A percentile compares a stretch with the other conserved stretches of the same genome.
Evolutionary conservation across 352 stramenopile genomes (phyloP).

Genomic region (Globisporangium canariense): DNA sequence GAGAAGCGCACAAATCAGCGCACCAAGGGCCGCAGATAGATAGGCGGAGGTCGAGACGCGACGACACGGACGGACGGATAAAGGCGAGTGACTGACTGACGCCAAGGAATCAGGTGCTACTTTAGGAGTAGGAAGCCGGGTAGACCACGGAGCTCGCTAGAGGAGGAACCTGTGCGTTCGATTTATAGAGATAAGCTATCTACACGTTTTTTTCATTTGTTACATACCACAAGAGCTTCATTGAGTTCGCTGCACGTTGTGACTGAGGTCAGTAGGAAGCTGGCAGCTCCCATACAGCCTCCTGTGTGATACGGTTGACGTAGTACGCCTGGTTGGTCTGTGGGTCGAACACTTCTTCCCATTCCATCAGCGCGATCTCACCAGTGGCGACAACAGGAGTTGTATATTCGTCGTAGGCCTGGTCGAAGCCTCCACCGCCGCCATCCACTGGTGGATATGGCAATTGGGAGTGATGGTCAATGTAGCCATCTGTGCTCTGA

Average conservation of each 20-base stretch:
- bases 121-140: not conserved
- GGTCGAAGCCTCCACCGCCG: not conserved
- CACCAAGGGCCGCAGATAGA: conserved; percentile 44
- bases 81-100: not conserved
- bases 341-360: conserved; percentile 70
- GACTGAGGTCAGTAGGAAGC: not conserved
- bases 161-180: conserved; percentile 6
- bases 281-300: conserved; percentile 53
- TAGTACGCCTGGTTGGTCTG: conserved; percentile 51
- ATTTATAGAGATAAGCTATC: conserved; percentile 26
- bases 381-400: not conserved
- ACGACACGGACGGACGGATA: not conserved
- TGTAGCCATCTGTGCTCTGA: conserved; percentile 9
- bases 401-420: not conserved
- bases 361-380: conserved; percentile 14
- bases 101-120: not conserved
- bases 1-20: conserved; percentile 44
- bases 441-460: not conserved
- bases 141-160: not conserved
- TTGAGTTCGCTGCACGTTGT: not conserved
- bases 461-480: conserved; percentile 5
- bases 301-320: conserved; percentile 54
- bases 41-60: not conserved
- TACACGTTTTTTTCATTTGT: conserved; percentile 12
- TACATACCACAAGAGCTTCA: not conserved